Base-by-base conservation (phyloP, 805 yeast genomes). In the Nakazawaea sp. region DNA sequence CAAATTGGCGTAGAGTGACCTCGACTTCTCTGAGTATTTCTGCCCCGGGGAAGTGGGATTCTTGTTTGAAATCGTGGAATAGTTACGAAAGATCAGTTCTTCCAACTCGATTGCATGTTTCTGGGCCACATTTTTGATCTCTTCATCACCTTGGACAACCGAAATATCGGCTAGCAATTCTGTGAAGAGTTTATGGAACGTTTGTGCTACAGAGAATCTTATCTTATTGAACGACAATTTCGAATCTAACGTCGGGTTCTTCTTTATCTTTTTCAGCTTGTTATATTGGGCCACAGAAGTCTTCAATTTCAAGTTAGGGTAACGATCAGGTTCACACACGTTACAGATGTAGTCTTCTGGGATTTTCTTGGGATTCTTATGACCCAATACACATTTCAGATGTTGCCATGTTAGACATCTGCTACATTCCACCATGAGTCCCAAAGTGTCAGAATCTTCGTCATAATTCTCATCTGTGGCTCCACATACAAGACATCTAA, bases 371-470 rank as follows among this genome's bases (percentile, higher is more conserved):
- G 48, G 51, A n/a, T 48, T 48, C 9, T 59, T 55, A 7, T 60
- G 52, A 31, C 67, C 75, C 18, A 79, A 68, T 72, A 79, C 65
- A 54, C 89, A 81, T 38, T 51, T 58, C 23, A 72, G 70, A 50
- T 81, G 89, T 51, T 81, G 88, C 88, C 88, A 81, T 2, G 86
- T 72, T 31, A 66, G 55, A 51, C 89, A 81, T 6, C 56, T 46
- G 19, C 77, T 85, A 56, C 89, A 81, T 48, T 75, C 76, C 19
- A 80, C 69, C 82, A 79, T 78, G 10, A 62, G 63, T 11, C 82
- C 77, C 9, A 63, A 55, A 1, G 55, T 53, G 43, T 77, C 84
- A 4, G 65, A 67, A 0, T 67, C 78, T 43, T 70, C 81, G 47
- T 78, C 64, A 50, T 75, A 78, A 43, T 75, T 78, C 13, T 58